Evolutionary conservation across 1,284 basidiomycete species (phyloP), one percentile per base, ranked within the genome.

Genomic region (Sanguinoderma infundibulare): DNA sequence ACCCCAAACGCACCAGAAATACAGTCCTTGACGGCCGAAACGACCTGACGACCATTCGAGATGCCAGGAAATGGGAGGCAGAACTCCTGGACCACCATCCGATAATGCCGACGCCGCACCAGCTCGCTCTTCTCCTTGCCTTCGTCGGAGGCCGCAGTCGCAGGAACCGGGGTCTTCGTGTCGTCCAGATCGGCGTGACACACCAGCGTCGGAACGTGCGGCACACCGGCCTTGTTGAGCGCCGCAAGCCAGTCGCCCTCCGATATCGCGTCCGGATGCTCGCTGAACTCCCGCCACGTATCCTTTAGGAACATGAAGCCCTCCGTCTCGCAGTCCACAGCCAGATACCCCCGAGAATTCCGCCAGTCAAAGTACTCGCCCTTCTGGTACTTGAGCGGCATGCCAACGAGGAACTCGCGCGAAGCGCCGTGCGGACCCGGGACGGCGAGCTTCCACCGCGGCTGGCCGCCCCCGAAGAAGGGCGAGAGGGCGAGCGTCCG

Each of bases 301-400:
- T 61, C 62, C 53, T 61, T 60, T 12, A 64, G 59, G 34, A 54
- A 61, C 12, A 60, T 55, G n/a, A 64, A 53, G 20, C 44, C 22
- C 4, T 22, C n/a, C 20, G 42, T 56, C 17, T 10, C 14, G 53
- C 50, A 40, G 54, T 63, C 57, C 15, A 59, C 34, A 5, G 57
- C 61, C 3, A 63, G 24, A 50, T 59, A 63, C 3, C 46, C 42
- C 20, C 54, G 52, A 20, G 39, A 44, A 8, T 32, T 55, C 9
- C 60, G 55, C 12, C 17, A 15, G 36, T 40, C 32, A 12, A 44
- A 35, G 6, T 14, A 8, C 20, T 24, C n/a, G 28, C 42, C 53
- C 14, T 28, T 40, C 30, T 40, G 20, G 30, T 20, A 50, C 28
- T 20, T 50, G 28, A 49, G 35, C 0, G 55, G 55, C 1, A 24